These are phyloP conservation scores for Leccinum variicolor DNA, from an alignment of 768 basidiomycete genomes.

Conservation along the genomic window DNA sequence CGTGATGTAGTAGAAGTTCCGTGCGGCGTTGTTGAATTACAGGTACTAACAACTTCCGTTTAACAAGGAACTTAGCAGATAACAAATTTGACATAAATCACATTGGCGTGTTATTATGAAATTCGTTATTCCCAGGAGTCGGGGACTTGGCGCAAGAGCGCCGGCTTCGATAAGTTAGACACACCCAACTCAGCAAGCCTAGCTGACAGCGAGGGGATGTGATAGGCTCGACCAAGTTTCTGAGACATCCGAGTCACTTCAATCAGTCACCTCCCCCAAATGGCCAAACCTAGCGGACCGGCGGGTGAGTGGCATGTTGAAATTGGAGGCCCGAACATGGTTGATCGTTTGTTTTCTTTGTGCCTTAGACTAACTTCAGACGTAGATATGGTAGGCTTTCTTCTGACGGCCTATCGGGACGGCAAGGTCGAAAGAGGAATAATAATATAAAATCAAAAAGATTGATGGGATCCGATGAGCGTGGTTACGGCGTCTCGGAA, in stretches of 20 bases:
- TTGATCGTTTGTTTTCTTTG: background rate
- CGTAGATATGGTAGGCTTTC: background rate
- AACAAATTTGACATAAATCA: too few species aligned
- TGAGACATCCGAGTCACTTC: background rate
- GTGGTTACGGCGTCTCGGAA: conserved; percentile 70
- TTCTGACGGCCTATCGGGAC: background rate
- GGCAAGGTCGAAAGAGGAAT: background rate
- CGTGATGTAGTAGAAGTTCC: too few species aligned
- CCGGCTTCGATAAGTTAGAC: too few species aligned
- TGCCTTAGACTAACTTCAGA: background rate
- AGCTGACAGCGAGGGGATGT: too few species aligned
- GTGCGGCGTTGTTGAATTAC: too few species aligned
- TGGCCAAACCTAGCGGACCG: background rate
- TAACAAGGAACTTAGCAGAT: too few species aligned
- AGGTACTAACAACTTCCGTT: too few species aligned
- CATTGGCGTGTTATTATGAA: too few species aligned
- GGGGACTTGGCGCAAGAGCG: too few species aligned
- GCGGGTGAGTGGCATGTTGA: background rate
- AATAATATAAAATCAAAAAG: background rate
- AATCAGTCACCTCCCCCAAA: background rate
- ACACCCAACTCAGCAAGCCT: too few species aligned
- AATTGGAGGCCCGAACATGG: too few species aligned
- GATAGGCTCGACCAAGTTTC: background rate
- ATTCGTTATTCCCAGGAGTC: too few species aligned
- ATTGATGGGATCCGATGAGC: conserved; percentile 65